These are phyloP conservation scores for Arbutus unedo DNA, from an alignment of 148 eudicot genomes.

Conservation along the genomic window DNA sequence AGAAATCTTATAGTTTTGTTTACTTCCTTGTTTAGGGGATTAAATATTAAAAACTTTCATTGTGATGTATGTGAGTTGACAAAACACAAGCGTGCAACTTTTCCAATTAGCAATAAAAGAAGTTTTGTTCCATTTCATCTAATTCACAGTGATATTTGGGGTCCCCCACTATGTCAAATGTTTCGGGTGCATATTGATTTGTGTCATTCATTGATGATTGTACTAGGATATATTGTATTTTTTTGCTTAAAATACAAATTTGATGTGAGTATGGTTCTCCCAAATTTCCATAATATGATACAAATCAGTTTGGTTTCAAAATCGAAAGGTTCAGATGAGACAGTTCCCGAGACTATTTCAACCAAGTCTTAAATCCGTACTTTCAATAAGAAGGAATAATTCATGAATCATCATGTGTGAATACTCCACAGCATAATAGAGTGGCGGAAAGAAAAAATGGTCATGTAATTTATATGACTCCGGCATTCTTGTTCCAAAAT, in stretches of 20 bases:
- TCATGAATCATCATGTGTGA: not conserved
- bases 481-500: not conserved
- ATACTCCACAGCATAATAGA: too few relatives aligned
- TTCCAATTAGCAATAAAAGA: not conserved
- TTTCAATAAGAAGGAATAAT: not conserved
- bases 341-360: not conserved
- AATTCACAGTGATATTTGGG: too few relatives aligned
- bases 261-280: too few relatives aligned
- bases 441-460: not conserved
- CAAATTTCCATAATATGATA: not conserved
- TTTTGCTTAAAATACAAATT: not conserved
- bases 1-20: not conserved
- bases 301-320: not conserved
- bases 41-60: not conserved
- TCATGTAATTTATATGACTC: not conserved
- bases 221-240: not conserved
- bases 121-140: not conserved
- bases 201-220: not conserved
- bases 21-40: not conserved
- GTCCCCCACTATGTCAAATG: too few relatives aligned
- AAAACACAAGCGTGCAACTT: not conserved
- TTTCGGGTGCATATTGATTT: too few relatives aligned
- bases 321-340: not conserved
- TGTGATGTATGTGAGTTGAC: not conserved
- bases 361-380: not conserved